Evolutionary conservation across 441 rosid genomes (phyloP).

Genomic region (Aleurites moluccanus): DNA sequence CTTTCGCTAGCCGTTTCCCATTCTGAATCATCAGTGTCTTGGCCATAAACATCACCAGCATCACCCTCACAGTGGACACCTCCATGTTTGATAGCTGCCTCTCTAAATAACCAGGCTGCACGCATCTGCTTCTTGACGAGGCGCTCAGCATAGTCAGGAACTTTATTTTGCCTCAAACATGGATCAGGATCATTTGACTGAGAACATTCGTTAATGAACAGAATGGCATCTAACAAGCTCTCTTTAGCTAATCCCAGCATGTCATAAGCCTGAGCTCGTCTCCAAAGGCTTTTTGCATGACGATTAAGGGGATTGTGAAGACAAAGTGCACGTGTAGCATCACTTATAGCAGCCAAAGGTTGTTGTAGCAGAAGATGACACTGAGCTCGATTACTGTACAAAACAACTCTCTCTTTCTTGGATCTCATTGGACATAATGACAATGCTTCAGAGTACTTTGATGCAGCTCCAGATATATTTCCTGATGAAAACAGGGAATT

Average conservation of each 20-base stretch:
- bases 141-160: constrained; percentile 96
- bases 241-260: constrained; percentile 92
- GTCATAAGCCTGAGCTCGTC: constrained; percentile 98
- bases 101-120: constrained; percentile 96
- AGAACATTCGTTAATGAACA: constrained; percentile 94
- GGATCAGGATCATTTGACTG: constrained; percentile 93
- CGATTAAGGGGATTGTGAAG: constrained; percentile 83
- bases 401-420: constrained; percentile 88
- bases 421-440: constrained; percentile 89
- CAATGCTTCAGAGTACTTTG: constrained; percentile 89
- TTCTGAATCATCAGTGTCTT: constrained; percentile 77
- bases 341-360: constrained; percentile 83
- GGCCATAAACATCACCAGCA: constrained; percentile 61
- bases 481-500: constrained; percentile 95
- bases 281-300: constrained; percentile 97
- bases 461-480: constrained; percentile 81
- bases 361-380: constrained; percentile 91
- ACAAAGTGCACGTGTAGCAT: constrained; percentile 83
- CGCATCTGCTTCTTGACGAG: constrained; percentile 97
- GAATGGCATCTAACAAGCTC: constrained; percentile 89
- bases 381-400: constrained; percentile 92
- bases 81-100: constrained; percentile 89
- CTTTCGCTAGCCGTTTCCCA: constrained; percentile 99
- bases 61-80: constrained; percentile 75
- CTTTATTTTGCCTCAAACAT: constrained; percentile 85